phyloP scores from a whole-genome alignment of 2,329 filamentous ascomycete species.

The Fusarium fracticaudum region DNA sequence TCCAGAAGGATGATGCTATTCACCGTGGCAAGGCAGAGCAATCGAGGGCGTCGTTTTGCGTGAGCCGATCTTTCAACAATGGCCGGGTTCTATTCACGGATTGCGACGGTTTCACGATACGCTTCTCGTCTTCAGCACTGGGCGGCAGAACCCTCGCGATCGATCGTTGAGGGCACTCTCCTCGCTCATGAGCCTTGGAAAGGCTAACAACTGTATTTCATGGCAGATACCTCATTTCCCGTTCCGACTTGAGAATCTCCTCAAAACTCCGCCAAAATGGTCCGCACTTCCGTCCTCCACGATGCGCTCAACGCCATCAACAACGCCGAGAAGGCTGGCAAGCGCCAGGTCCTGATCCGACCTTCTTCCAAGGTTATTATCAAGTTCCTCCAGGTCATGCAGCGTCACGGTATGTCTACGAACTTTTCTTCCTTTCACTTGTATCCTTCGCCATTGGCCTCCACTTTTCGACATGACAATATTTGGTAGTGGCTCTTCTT shows the following conservation, averaged over 20 bases:
- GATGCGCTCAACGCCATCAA: conserved; percentile 99
- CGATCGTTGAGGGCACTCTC: conserved; percentile 72
- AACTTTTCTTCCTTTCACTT: neutral
- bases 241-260: conserved; percentile 83
- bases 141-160: conserved; percentile 76
- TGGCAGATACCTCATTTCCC: conserved; percentile 73
- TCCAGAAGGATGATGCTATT: conserved; percentile 55
- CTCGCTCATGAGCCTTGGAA: conserved; percentile 66
- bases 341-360: conserved; percentile 98
- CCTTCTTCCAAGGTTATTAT: conserved; percentile 99
- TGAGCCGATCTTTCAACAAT: conserved; percentile 34
- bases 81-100: conserved; percentile 11
- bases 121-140: conserved; percentile 70
- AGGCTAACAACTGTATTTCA: conserved; percentile 64
- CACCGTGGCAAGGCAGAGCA: conserved; percentile 69
- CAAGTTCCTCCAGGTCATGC: conserved; percentile 99
- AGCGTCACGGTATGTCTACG: conserved; percentile 90
- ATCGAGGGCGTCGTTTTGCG: conserved; percentile 55
- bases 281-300: conserved; percentile 99
- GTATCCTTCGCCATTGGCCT: neutral
- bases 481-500: neutral
- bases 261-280: conserved; percentile 82
- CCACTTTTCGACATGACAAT: neutral
- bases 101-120: conserved; percentile 59
- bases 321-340: conserved; percentile 99